Evolutionary conservation across 2,329 filamentous ascomycete genomes (phyloP).

Genomic region (Claviceps monticola): DNA sequence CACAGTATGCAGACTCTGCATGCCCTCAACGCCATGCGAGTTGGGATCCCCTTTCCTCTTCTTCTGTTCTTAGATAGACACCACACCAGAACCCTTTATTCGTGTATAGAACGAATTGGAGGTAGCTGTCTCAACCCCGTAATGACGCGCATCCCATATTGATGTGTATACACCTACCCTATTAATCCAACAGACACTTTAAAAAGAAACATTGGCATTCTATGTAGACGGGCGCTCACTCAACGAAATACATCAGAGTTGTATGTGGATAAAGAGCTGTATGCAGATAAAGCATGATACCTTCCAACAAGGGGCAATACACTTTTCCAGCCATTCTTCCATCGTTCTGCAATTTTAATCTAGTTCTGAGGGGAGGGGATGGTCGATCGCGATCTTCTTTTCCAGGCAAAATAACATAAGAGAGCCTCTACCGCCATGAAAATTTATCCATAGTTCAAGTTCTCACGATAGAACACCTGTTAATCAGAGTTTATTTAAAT

Average conservation of each 20-base stretch:
- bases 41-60: too few relatives aligned
- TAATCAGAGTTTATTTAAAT: neutral
- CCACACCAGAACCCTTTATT: too few relatives aligned
- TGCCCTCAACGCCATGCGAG: too few relatives aligned
- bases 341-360: neutral
- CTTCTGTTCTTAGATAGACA: too few relatives aligned
- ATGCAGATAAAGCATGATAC: neutral
- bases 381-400: neutral
- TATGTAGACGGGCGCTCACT: neutral
- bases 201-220: neutral
- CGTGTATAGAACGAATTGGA: too few relatives aligned
- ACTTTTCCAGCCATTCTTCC: neutral
- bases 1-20: too few relatives aligned
- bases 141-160: too few relatives aligned
- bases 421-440: neutral
- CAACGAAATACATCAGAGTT: neutral
- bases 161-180: too few relatives aligned
- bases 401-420: neutral
- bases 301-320: neutral
- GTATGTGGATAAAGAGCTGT: neutral
- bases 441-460: neutral
- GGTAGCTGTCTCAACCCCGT: too few relatives aligned
- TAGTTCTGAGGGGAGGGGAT: too few relatives aligned
- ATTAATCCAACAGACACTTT: too few relatives aligned
- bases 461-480: too few relatives aligned